Evolutionary conservation across 306 rosid genomes (phyloP), one percentile per base, ranked within the genome.

Genomic region (Quercus wislizeni): DNA sequence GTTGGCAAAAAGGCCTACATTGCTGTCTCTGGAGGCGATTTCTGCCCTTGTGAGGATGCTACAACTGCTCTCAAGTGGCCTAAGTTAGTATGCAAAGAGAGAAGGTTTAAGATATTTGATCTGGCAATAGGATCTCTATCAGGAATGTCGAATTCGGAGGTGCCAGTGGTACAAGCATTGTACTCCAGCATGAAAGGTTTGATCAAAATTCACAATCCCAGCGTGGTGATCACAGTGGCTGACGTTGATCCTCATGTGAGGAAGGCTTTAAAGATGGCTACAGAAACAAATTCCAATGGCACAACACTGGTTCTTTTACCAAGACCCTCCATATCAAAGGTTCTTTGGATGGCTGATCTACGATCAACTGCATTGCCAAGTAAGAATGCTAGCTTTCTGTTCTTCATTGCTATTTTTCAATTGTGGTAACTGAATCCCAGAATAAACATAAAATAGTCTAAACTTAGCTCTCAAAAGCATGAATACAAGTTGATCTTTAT

Each of bases 311-410:
- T 93, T 87, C 92, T 90, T 78, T 73, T 95, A 35, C 99, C 94
- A 2, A 85, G 89, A 68, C 78, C 90, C 33, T 91, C 99, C 8
- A 58, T 95, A 5, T 52, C 94, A 1, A 89, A 85, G 74, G 99
- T 90, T 80, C 98, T 93, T 75, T 95, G 99, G 99, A 95, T 93
- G 97, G 94, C 96, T 82, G 96, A 95, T 88, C 86, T 95, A 18
- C 87, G 97, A 69, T 63, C 98, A 17, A 89, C 96, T 18, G 89
- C 99, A 49, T 76, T 95, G 78, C 94, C 98, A 82, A 81, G 99
- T 95, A 93, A 86, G 94, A 76, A 55, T 51, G 54, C 41, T 6
- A 9, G 17, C 63, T 17, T 59, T 80, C 55, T 56, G 35, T 85
- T 33, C 11, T 51, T 63, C 55, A 18, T 1, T 43, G 65, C 28